Conservation (phyloP, 2,329 filamentous ascomycete genomes). For the Pseudohalonectria lignicola region DNA sequence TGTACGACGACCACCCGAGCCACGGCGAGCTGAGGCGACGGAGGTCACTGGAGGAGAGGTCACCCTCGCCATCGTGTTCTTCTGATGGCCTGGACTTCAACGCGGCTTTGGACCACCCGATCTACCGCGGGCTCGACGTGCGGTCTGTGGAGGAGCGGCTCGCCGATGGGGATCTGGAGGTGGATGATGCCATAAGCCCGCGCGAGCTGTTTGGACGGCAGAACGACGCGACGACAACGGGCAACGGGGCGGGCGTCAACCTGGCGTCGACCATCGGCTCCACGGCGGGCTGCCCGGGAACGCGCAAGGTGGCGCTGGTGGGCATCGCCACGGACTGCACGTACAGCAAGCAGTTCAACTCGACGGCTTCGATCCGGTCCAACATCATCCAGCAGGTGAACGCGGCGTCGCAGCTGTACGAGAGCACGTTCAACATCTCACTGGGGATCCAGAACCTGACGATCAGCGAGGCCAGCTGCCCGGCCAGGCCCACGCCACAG, state of each 20-base stretch:
- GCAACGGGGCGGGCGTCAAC: constrained; percentile 73
- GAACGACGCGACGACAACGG: constrained; percentile 56
- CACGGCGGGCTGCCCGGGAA: constrained; percentile 73
- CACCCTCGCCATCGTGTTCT: constrained; percentile 45
- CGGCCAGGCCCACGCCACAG: constrained; percentile 46
- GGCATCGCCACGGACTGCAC: constrained; percentile 90
- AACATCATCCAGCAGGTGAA: constrained; percentile 83
- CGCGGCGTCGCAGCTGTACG: constrained; percentile 76
- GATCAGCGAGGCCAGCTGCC: constrained; percentile 65
- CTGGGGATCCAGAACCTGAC: constrained; percentile 81
- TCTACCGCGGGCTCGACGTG: constrained; percentile 42
- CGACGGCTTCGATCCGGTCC: constrained; percentile 48
- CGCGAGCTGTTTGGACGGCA: constrained; percentile 54
- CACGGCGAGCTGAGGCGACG: constrained; percentile 55
- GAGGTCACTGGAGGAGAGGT: constrained; percentile 16
- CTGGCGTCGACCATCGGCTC: constrained; percentile 69
- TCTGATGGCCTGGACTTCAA: constrained; percentile 78
- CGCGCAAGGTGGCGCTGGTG: constrained; percentile 83
- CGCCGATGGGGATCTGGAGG: constrained; percentile 13
- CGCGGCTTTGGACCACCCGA: constrained; percentile 56
- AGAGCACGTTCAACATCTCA: constrained; percentile 88
- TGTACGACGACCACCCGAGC: constrained; percentile 14
- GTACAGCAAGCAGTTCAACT: constrained; percentile 65
- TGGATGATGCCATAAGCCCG: constrained; percentile 47
- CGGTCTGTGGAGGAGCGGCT: constrained; percentile 18